A percentile compares a stretch with the other conserved stretches of the same genome.
These are phyloP conservation scores for Babesia sp. DNA, from an alignment of 169 alveolate species.

Conservation along the genomic window DNA sequence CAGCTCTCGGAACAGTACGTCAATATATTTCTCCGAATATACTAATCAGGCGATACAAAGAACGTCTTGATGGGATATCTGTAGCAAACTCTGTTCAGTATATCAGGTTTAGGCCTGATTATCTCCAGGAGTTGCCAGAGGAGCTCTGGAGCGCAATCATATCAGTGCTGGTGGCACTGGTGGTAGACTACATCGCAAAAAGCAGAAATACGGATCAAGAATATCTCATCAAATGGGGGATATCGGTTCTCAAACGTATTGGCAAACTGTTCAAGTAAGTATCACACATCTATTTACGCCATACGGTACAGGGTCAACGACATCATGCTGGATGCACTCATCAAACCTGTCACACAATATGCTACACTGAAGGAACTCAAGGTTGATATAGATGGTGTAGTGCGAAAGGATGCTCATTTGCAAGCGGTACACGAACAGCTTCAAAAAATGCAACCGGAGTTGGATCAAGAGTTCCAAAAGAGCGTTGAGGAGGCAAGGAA, in stretches of 20 bases:
- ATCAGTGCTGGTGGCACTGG: conserved; percentile 45
- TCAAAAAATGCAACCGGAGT: conserved; percentile 14
- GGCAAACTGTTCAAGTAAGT: conserved; percentile 54
- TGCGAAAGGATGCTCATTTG: conserved; percentile 2
- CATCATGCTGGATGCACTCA: conserved; percentile 26
- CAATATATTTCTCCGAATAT: neutral
- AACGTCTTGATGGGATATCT: conserved; percentile 52
- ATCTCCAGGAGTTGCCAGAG: conserved; percentile 35
- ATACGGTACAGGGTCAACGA: conserved; percentile 35
- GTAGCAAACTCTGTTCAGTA: conserved; percentile 64
- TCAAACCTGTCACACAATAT: conserved; percentile 56
- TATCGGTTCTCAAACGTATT: conserved; percentile 32
- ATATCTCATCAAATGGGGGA: conserved; percentile 56
- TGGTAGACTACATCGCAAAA: conserved; percentile 47
- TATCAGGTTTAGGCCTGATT: conserved; percentile 53
- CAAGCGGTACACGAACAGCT: conserved; percentile 11
- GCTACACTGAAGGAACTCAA: conserved; percentile 36
- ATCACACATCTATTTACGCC: neutral
- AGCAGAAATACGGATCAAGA: conserved; percentile 11
- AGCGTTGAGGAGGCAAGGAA: conserved; percentile 30
- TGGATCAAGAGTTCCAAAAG: conserved; percentile 21
- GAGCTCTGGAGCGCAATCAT: conserved; percentile 34
- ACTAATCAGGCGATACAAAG: conserved; percentile 47
- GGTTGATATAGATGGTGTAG: conserved; percentile 37
- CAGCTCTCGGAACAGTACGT: conserved; percentile 48